Conservation (phyloP, 2,329 filamentous ascomycete species). For the Fusarium sp. region DNA sequence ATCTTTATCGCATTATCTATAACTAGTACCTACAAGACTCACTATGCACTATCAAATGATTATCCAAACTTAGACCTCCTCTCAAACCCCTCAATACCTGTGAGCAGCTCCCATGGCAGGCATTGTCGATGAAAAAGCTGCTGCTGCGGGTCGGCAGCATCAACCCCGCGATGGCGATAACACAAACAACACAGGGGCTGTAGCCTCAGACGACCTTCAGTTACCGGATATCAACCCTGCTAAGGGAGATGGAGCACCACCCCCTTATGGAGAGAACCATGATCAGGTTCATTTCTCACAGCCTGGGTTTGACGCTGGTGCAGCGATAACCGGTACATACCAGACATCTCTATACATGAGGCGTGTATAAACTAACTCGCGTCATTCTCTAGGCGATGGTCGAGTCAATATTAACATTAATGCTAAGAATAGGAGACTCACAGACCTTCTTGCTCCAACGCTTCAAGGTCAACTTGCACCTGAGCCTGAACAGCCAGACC, state of each 20-base stretch:
- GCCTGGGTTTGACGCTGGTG: conserved; percentile 70
- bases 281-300: conserved; percentile 68
- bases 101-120: conserved; percentile 38
- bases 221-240: conserved; percentile 53
- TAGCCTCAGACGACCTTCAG: conserved; percentile 53
- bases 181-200: conserved; percentile 39
- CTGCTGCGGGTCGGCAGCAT: conserved; percentile 34
- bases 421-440: conserved; percentile 72
- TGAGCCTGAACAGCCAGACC: conserved; percentile 54
- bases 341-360: not conserved
- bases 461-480: conserved; percentile 65
- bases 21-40: not conserved
- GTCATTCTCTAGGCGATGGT: conserved; percentile 68
- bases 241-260: conserved; percentile 56
- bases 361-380: conserved; percentile 19
- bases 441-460: conserved; percentile 73
- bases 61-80: not conserved
- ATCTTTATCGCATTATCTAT: not conserved
- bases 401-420: conserved; percentile 83
- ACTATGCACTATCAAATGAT: not conserved
- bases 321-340: conserved; percentile 65
- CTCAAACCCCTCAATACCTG: not conserved
- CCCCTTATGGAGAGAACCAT: conserved; percentile 67
- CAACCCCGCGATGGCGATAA: conserved; percentile 21
- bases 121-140: conserved; percentile 42